Evolutionary conservation across 805 yeast genomes (phyloP), one percentile per base, ranked within the genome.

Genomic region (Candida endomychidarum): DNA sequence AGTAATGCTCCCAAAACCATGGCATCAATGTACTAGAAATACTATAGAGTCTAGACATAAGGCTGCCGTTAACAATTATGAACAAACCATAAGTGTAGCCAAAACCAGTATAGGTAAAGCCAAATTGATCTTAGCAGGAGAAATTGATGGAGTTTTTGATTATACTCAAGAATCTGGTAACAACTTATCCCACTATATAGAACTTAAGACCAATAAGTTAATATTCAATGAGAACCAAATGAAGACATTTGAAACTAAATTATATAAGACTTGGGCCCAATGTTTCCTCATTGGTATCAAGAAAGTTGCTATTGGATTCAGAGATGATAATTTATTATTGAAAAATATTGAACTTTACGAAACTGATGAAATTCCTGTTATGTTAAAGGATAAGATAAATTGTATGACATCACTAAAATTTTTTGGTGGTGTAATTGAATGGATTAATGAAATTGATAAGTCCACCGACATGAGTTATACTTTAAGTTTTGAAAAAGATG

Each of bases 81-180:
- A 82, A 51, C 96, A 91, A 61, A 89, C 79, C 55, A 69, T 83
- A 33, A 74, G 87, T 0, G 83, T 91, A n/a, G 90, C 90, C 5
- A 75, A 77, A 50, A 83, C 96, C 0, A 95, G 96, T 2, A 79
- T 91, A 11, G 96, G 96, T 7, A 74, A 73, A 33, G 74, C 79
- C 14, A 77, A 75, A 46, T 61, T 88, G 31, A 58, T 86, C 5
- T 60, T 89, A 32, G 96, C 89, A 1, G 96, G 96, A 2, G 98
- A 93, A 63, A 86, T 91, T 15, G 98, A 91, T 61, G 84, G 96
- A 58, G 83, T 84, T 8, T 84, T 82, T 75, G 96, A 89, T 58
- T 87, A 78, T 52, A 76, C 81, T 48, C 72, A 64, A 20, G 58
- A 31, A 42, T 44, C 40, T 4, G 43, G 46, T 16, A 78, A 77